Conservation (phyloP, 2,329 filamentous ascomycete genomes). For the Biscogniauxia mediterranea region DNA sequence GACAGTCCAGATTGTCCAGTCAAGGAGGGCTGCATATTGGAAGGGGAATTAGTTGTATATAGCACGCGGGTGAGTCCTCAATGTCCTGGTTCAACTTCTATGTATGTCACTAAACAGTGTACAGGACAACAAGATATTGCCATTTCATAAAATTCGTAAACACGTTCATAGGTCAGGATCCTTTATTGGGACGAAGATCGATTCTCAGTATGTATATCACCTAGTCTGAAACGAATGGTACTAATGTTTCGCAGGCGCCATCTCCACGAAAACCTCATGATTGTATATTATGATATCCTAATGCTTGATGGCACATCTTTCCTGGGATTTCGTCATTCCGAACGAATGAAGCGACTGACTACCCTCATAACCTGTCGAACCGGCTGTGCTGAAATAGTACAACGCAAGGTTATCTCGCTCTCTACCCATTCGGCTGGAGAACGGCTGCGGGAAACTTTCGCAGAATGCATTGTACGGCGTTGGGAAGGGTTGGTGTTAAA, state of each 20-base stretch:
- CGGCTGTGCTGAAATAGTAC: slow-evolving; percentile 66
- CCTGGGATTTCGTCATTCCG: slow-evolving; percentile 51
- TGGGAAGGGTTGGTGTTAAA: slow-evolving; percentile 84
- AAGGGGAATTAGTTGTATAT: slow-evolving; percentile 81
- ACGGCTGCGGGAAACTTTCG: slow-evolving; percentile 63
- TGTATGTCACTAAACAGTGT: slow-evolving; percentile 16
- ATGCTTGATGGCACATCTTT: slow-evolving; percentile 54
- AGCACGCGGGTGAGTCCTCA: slow-evolving; percentile 52
- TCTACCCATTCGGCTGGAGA: slow-evolving; percentile 47
- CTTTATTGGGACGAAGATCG: slow-evolving; percentile 64
- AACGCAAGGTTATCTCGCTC: slow-evolving; percentile 69
- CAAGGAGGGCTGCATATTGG: slow-evolving; percentile 68
- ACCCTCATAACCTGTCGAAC: slow-evolving; percentile 48
- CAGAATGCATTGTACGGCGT: slow-evolving; percentile 60
- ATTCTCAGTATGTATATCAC: slow-evolving; percentile 58
- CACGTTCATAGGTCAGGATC: slow-evolving; percentile 72
- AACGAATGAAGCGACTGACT: slow-evolving; percentile 60
- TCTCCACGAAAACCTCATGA: slow-evolving; percentile 56
- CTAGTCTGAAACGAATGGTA: neutral
- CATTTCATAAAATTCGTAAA: slow-evolving; percentile 80
- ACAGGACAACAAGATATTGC: slow-evolving; percentile 60
- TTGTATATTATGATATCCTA: slow-evolving; percentile 59
- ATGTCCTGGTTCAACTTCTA: neutral
- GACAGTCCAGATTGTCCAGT: slow-evolving; percentile 58
- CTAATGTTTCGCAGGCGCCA: slow-evolving; percentile 40